These are phyloP conservation scores for Candida broadrunensis DNA, from an alignment of 805 yeast species.

Conservation along the genomic window DNA sequence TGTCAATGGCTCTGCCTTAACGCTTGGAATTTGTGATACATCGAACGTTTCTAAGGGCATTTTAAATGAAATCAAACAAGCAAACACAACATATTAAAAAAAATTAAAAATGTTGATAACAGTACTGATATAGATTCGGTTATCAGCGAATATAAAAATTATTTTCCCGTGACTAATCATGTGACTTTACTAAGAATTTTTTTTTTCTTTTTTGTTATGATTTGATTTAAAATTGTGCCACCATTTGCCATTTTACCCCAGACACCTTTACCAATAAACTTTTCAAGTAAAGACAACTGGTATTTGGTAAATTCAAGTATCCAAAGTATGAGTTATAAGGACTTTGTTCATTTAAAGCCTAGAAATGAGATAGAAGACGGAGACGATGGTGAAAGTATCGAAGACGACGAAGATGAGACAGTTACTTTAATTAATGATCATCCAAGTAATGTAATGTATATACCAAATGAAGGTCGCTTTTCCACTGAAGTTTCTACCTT, in stretches of 20 bases:
- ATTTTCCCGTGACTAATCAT: neutral
- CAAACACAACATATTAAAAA: too few species aligned
- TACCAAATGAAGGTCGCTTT: conserved; percentile 31
- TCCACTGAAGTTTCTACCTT: conserved; percentile 24
- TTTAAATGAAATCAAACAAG: too few species aligned
- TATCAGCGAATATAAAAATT: neutral
- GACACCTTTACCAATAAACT: neutral
- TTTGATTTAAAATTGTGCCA: conserved; percentile 5
- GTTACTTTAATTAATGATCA: conserved; percentile 3
- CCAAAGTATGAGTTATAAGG: conserved; percentile 5
- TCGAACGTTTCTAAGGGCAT: conserved; percentile 45
- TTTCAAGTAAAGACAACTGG: neutral
- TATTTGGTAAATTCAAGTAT: neutral
- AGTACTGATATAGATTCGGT: neutral
- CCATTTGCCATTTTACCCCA: conserved; percentile 1
- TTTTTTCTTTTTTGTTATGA: neutral
- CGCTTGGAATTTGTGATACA: conserved; percentile 14
- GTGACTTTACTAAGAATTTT: too few species aligned
- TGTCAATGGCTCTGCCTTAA: conserved; percentile 58
- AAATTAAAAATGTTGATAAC: too few species aligned
- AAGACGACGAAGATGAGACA: conserved; percentile 8
- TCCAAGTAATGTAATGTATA: conserved; percentile 23
- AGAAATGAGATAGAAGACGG: conserved; percentile 1
- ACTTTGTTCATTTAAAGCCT: conserved; percentile 5
- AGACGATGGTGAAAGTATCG: conserved; percentile 6